phyloP scores from a whole-genome alignment of 495 filamentous ascomycete genomes.

The Polyplosphaeria fusca region DNA sequence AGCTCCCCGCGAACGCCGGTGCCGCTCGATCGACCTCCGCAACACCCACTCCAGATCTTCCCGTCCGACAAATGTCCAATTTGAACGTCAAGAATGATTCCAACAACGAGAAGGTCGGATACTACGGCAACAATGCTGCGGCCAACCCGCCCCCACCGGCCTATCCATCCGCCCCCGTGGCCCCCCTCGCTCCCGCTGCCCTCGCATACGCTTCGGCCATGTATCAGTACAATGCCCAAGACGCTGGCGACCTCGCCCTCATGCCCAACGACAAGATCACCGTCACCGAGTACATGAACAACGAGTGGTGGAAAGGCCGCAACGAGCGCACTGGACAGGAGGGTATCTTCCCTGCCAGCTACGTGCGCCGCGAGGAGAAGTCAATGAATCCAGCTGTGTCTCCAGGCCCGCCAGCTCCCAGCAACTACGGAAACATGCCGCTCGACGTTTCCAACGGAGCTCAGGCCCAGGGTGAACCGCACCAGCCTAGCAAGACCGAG shows the following conservation, averaged over 20 bases:
- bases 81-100: conserved; percentile 46
- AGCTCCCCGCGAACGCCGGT: conserved; percentile 60
- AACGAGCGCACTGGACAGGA: conserved; percentile 75
- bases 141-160: conserved; percentile 51
- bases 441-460: conserved; percentile 40
- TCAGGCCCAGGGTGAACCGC: conserved; percentile 26
- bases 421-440: conserved; percentile 50
- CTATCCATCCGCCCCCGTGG: conserved; percentile 49
- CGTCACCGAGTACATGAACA: conserved; percentile 87
- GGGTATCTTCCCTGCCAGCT: conserved; percentile 87
- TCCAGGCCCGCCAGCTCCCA: conserved; percentile 32
- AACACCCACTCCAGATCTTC: conserved; percentile 35
- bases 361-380: conserved; percentile 58
- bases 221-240: conserved; percentile 74
- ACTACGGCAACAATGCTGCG: conserved; percentile 50
- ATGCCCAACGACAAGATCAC: conserved; percentile 71
- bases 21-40: conserved; percentile 51
- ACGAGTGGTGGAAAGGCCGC: conserved; percentile 92
- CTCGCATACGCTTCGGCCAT: conserved; percentile 73
- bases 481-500: conserved; percentile 47
- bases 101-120: conserved; percentile 48
- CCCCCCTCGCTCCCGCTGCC: conserved; percentile 54
- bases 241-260: conserved; percentile 75
- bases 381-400: conserved; percentile 20
- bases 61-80: conserved; percentile 41